Conservation (phyloP, 2,329 filamentous ascomycete genomes). For the Aspergillus candidus region DNA sequence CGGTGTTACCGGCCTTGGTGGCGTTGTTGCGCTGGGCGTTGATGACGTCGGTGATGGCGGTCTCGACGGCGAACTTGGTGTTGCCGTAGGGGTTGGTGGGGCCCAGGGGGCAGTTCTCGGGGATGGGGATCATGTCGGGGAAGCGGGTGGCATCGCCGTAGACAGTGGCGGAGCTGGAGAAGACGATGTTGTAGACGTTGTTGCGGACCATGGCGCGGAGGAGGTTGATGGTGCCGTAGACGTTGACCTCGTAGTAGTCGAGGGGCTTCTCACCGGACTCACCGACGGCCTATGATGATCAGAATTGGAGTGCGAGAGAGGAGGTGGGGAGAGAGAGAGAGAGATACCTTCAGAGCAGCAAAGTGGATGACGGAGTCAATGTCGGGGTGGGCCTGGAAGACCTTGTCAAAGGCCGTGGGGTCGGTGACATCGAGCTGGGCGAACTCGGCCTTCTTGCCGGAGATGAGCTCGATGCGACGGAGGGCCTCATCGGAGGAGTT, state of each 20-base stretch:
- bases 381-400: constrained; percentile 81
- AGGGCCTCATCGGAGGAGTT: constrained; percentile 89
- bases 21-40: constrained; percentile 78
- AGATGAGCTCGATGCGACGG: constrained; percentile 91
- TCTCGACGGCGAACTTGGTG: constrained; percentile 90
- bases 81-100: constrained; percentile 97
- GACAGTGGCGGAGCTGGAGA: constrained; percentile 95
- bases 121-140: constrained; percentile 97
- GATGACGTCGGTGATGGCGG: constrained; percentile 84
- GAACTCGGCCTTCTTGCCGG: constrained; percentile 79
- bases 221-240: constrained; percentile 82
- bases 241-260: constrained; percentile 97
- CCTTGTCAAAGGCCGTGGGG: constrained; percentile 72
- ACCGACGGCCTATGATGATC: constrained; percentile 67
- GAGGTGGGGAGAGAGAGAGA: too few species aligned
- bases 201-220: constrained; percentile 81
- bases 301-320: background rate
- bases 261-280: constrained; percentile 90
- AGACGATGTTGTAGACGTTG: constrained; percentile 94
- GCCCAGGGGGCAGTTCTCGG: constrained; percentile 90
- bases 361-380: constrained; percentile 99
- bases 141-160: constrained; percentile 97
- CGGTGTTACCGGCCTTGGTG: constrained; percentile 68
- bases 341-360: constrained; percentile 78
- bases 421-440: constrained; percentile 84